Base-by-base conservation (phyloP, 1,284 basidiomycete species). In the Retiboletus flavoniger region DNA sequence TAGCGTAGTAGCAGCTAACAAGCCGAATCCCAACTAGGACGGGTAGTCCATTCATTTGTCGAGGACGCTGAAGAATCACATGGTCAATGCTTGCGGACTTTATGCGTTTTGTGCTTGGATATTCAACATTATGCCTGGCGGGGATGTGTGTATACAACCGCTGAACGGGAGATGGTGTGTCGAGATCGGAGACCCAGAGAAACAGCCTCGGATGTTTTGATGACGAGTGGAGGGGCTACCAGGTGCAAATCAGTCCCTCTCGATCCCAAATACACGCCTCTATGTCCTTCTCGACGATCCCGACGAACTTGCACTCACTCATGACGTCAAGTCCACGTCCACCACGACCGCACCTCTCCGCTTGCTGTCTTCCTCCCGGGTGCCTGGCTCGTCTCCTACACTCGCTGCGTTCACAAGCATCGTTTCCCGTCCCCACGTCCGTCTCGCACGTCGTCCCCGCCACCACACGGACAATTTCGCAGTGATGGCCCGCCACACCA, bases 401-500 rank as follows among this genome's bases (percentile, higher is more conserved):
- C 51, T 60, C 21, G 57, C 41, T 4, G 49, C 59, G 26, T 62
- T 60, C 49, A 60, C 46, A 1, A 62, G 42, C 16, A 62, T 24
- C 7, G 57, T 60, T 38, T 60, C 58, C 11, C 59, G 48, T 28
- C 57, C 49, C 60, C 60, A 62, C 35, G 35, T 19, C 19, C 28
- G 26, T n/a, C 48, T 50, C 9, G 51, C 47, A 2, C 45, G 40
- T 50, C 47, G 43, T 29, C 58, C 58, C 48, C 60, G 48, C 58
- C 58, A 60, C 57, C 60, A 60, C 6, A 34, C 3, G 1, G 51
- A 44, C 38, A 61, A 6, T 17, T 50, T 60, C 10, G 47, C 51
- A 2, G 47, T 49, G 24, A 59, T n/a, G 2, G 51, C 60, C 14
- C 44, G 56, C 59, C 57, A 62, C 13, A 60, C n/a, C 21, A 60